A percentile compares a stretch with the other conserved stretches of the same genome.
These are phyloP conservation scores for Scytalidium lignicola DNA, from an alignment of 2,329 filamentous ascomycete species.

Conservation along the genomic window DNA sequence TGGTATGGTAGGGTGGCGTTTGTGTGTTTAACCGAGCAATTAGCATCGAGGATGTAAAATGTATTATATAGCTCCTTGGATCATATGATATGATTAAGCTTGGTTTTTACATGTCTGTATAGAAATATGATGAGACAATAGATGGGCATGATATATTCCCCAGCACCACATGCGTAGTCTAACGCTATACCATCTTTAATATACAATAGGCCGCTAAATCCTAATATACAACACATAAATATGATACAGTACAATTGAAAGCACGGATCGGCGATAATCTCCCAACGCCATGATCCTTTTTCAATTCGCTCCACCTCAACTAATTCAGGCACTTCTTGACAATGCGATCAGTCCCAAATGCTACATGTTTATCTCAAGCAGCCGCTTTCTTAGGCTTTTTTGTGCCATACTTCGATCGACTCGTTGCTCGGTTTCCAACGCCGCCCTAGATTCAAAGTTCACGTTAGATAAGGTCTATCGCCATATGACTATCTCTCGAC, in stretches of 20 bases:
- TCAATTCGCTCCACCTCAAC: too few species aligned
- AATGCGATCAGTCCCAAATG: not conserved
- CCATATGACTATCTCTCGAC: not conserved
- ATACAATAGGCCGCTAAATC: not conserved
- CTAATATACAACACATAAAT: not conserved
- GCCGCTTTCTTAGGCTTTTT: conserved; percentile 90
- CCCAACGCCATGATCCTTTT: not conserved
- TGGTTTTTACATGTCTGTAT: not conserved
- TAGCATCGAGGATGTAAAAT: not conserved
- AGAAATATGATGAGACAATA: not conserved
- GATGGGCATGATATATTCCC: not conserved
- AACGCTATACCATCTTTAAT: too few species aligned
- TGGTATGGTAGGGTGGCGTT: conserved; percentile 12
- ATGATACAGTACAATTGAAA: conserved; percentile 7
- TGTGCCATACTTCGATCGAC: conserved; percentile 93
- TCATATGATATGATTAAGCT: not conserved
- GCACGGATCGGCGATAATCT: not conserved
- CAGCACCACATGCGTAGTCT: too few species aligned
- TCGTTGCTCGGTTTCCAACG: conserved; percentile 77
- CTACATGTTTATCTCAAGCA: not conserved
- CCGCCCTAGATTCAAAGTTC: conserved; percentile 59
- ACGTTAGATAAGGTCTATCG: conserved; percentile 21
- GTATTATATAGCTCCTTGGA: not conserved
- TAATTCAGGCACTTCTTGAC: too few species aligned
- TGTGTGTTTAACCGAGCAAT: conserved; percentile 1